Evolutionary conservation across 139 green algal species (phyloP), one percentile per base, ranked within the genome.

Genomic region (Chlamydomonas sp.): DNA sequence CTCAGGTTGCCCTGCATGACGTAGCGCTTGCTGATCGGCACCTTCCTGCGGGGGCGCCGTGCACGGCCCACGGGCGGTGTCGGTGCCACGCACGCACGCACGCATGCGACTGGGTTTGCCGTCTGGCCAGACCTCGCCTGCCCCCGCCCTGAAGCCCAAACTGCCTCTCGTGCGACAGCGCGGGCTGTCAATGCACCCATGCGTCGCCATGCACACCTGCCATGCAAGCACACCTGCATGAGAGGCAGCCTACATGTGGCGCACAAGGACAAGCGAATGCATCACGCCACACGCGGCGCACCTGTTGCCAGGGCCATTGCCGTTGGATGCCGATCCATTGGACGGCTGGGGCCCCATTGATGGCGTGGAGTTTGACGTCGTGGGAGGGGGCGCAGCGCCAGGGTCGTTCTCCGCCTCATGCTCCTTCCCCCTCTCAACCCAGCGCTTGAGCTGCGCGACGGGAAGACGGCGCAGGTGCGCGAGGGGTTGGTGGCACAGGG

Each of bases 341-440:
- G 39, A 50, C 39, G 39, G 13, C 13, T n/a, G 10, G 13, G 39
- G 13, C 10, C 39, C 10, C 39, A n/a, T 8, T 8, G 39, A 8
- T 8, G 10, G 10, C 39, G 39, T n/a, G 39, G 13, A 50, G 39
- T 8, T 50, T 13, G 39, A n/a, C 10, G 39, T 50, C 1, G 61
- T 67, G 0, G 76, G 76, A 22, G 76, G 76, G 10, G 76, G 71
- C 37, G 71, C 48, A 2, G 63, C 48, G 0, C 58, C 61, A 33
- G 76, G 61, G 33, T 81, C 66, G 22, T n/a, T 20, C 1, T 43
- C 54, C 22, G 71, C 71, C 38, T 81, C 76, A 0, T 75, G 66
- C 54, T 81, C 76, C 61, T 81, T 81, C 5, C 76, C 76, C 5
- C n/a, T 39, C 61, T 81, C 76, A 3, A 81, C 71, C 76, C 76